These are phyloP conservation scores for Recurvomyces mirabilis DNA, from an alignment of 495 filamentous ascomycete genomes.

Conservation along the genomic window DNA sequence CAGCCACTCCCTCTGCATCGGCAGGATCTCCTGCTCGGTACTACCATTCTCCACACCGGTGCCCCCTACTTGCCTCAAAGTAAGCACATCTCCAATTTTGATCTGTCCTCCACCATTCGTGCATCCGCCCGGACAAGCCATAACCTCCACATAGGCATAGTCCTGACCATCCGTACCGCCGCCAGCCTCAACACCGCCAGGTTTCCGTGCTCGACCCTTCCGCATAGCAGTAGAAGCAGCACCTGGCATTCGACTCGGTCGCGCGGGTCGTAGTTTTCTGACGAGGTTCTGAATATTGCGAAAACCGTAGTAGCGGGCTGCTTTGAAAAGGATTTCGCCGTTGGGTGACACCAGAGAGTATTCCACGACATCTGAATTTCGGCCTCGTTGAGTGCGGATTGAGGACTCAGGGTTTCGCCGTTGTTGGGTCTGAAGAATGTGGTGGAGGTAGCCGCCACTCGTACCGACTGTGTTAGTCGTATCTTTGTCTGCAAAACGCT, in stretches of 20 bases:
- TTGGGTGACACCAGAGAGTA: conserved; percentile 44
- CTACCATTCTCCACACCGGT: conserved; percentile 25
- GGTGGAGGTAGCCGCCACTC: conserved; percentile 79
- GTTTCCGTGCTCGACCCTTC: conserved; percentile 27
- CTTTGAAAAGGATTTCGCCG: conserved; percentile 54
- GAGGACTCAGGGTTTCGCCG: conserved; percentile 54
- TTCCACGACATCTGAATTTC: conserved; percentile 84
- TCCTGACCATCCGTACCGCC: conserved; percentile 37
- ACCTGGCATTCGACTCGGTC: conserved; percentile 63
- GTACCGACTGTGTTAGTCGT: conserved; percentile 46
- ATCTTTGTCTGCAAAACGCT: conserved; percentile 19
- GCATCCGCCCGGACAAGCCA: conserved; percentile 96
- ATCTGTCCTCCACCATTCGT: conserved; percentile 96
- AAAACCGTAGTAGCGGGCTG: conserved; percentile 91
- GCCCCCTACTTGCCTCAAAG: conserved; percentile 22
- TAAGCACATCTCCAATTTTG: conserved; percentile 62
- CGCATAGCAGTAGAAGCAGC: no score
- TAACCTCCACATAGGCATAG: conserved; percentile 89
- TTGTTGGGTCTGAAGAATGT: conserved; percentile 63
- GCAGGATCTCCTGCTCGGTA: conserved; percentile 35
- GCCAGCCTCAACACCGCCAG: conserved; percentile 28
- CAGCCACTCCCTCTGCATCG: conserved; percentile 76
- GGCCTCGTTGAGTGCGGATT: conserved; percentile 58
- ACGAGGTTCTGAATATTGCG: conserved; percentile 97
- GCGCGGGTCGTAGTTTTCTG: conserved; percentile 70